Conservation (phyloP, 1,139 yeast species). For the Ogataea hybrid region DNA sequence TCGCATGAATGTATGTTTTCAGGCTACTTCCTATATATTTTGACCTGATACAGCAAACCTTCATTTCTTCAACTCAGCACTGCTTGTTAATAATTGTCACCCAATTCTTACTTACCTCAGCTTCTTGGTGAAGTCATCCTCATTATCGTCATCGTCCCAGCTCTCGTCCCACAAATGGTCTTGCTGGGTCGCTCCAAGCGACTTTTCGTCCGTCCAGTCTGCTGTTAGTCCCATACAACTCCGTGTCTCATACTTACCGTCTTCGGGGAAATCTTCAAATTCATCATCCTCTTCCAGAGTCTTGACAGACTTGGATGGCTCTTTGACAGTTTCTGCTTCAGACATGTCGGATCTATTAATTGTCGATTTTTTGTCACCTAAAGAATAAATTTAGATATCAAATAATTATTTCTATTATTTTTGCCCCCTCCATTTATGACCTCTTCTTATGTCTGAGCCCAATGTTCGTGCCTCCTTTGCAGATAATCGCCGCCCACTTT, state of each 20-base stretch:
- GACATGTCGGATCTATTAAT: constrained; percentile 5
- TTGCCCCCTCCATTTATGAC: constrained; percentile 11
- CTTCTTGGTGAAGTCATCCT: constrained; percentile 75
- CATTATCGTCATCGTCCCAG: constrained; percentile 93
- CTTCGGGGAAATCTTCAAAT: constrained; percentile 92
- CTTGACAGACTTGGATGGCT: constrained; percentile 39
- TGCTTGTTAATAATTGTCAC: constrained; percentile 4
- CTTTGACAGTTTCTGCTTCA: constrained; percentile 18
- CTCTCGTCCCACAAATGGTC: constrained; percentile 87
- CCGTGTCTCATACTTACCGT: constrained; percentile 46
- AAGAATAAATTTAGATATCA: constrained; percentile 1
- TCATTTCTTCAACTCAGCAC: constrained; percentile 19
- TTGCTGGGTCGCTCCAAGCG: constrained; percentile 40
- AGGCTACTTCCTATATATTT: not conserved
- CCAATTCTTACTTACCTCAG: constrained; percentile 44
- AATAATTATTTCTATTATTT: not conserved
- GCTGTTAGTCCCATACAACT: not conserved
- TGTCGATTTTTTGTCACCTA: not conserved
- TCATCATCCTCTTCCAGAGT: constrained; percentile 91
- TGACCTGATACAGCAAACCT: not conserved
- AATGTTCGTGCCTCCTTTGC: constrained; percentile 20
- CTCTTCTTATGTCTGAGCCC: constrained; percentile 9
- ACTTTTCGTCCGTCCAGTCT: constrained; percentile 52
- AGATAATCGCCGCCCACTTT: constrained; percentile 13
- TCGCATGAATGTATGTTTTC: too few species aligned